A percentile compares a stretch with the other conserved stretches of the same genome.
These are phyloP conservation scores for Suhomyces atakaporum DNA, from an alignment of 1,139 yeast genomes.

Conservation along the genomic window DNA sequence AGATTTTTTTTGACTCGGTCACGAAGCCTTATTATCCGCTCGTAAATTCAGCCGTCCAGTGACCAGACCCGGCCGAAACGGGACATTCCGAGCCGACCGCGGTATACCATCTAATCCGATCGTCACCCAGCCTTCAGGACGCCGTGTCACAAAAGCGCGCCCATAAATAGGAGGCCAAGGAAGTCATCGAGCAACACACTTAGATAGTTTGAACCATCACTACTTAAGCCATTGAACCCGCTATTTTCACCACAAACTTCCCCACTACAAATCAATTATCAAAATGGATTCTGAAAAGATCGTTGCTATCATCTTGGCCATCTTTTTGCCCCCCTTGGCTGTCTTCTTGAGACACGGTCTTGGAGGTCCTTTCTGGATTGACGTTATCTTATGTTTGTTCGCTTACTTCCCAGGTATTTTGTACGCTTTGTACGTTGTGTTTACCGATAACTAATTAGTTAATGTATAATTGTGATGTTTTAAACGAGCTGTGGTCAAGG, in stretches of 20 bases:
- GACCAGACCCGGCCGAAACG: neutral
- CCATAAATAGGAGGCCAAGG: neutral
- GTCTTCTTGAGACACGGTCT: slow-evolving; percentile 68
- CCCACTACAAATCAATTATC: slow-evolving; percentile 4
- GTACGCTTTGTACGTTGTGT: slow-evolving; percentile 67
- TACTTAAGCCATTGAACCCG: neutral
- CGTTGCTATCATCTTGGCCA: slow-evolving; percentile 49
- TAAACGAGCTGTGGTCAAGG: too few relatives aligned
- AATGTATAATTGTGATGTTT: slow-evolving; percentile 1
- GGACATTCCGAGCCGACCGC: slow-evolving; percentile 1
- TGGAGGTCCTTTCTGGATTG: slow-evolving; percentile 61
- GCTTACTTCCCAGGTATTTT: slow-evolving; percentile 77
- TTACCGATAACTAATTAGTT: slow-evolving; percentile 25
- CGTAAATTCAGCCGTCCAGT: slow-evolving; percentile 2
- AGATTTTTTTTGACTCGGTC: slow-evolving; percentile 33
- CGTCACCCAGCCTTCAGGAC: slow-evolving; percentile 4
- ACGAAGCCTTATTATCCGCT: slow-evolving; percentile 1
- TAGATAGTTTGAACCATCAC: neutral
- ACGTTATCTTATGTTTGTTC: slow-evolving; percentile 60
- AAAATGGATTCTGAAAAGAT: slow-evolving; percentile 47
- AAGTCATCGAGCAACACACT: neutral
- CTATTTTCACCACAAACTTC: neutral
- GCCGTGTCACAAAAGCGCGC: slow-evolving; percentile 5
- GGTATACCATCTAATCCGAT: neutral
- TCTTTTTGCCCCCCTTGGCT: slow-evolving; percentile 71